Evolutionary conservation across 2,329 filamentous ascomycete genomes (phyloP).

Genomic region (Leptographium lundbergii): DNA sequence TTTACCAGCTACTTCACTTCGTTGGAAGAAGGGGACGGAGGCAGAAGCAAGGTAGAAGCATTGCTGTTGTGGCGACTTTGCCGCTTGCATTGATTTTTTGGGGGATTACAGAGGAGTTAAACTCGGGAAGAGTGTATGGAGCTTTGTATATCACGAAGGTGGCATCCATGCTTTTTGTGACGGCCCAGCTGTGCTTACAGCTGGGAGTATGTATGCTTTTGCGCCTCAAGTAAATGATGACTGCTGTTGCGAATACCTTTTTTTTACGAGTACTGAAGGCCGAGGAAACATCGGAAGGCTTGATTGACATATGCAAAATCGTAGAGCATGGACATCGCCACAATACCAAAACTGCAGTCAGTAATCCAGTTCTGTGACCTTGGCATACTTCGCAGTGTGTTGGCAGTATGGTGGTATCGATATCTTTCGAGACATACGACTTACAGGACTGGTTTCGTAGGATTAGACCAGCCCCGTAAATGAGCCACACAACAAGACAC

Average conservation of each 20-base stretch:
- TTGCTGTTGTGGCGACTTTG: neutral
- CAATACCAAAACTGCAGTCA: too few species aligned
- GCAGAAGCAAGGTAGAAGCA: neutral
- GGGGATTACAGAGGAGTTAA: neutral
- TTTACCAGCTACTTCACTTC: neutral
- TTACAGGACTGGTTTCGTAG: too few species aligned
- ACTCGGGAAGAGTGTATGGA: neutral
- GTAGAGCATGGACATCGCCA: neutral
- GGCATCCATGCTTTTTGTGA: neutral
- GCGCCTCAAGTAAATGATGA: neutral
- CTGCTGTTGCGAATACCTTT: too few species aligned
- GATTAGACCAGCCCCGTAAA: neutral
- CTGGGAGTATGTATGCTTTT: neutral
- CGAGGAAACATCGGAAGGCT: too few species aligned
- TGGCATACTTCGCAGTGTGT: neutral
- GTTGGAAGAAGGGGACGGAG: neutral
- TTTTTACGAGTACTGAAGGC: too few species aligned
- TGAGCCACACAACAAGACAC: too few species aligned
- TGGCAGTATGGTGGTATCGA: neutral
- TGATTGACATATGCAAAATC: too few species aligned
- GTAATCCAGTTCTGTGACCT: neutral
- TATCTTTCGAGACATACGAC: neutral
- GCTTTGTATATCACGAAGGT: neutral
- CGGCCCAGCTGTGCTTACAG: neutral
- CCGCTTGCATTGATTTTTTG: neutral